Evolutionary conservation across 2,329 filamentous ascomycete genomes (phyloP).

Genomic region (Ophiostoma perfectum): DNA sequence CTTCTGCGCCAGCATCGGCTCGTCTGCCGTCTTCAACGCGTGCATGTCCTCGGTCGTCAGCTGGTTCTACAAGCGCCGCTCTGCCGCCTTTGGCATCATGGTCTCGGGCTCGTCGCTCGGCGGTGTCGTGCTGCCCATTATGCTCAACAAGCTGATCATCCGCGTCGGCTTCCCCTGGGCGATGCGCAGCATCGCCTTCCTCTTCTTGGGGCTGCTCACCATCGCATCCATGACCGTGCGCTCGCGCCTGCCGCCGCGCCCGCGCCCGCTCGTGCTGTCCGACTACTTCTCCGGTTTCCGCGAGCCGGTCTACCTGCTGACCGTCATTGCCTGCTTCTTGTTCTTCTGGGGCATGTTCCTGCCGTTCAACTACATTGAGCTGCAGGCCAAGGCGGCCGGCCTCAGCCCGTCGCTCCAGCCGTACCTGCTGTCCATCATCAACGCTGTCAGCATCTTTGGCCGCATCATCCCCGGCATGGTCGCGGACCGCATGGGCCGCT

Average conservation of each 20-base stretch:
- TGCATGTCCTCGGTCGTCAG: constrained; percentile 36
- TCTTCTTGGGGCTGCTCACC: constrained; percentile 34
- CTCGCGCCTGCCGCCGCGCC: constrained; percentile 34
- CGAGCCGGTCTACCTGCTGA: constrained; percentile 43
- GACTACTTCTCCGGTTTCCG: constrained; percentile 45
- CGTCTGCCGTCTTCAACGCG: constrained; percentile 36
- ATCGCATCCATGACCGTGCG: constrained; percentile 33
- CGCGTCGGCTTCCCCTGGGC: constrained; percentile 41
- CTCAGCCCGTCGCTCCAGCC: constrained; percentile 39
- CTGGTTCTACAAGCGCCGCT: constrained; percentile 46
- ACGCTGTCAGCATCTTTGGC: constrained; percentile 46
- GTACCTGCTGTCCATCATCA: constrained; percentile 54
- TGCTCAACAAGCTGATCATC: constrained; percentile 48
- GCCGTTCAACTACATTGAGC: constrained; percentile 49
- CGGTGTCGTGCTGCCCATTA: constrained; percentile 52
- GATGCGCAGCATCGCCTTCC: constrained; percentile 36
- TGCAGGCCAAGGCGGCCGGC: constrained; percentile 43
- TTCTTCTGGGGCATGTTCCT: constrained; percentile 53
- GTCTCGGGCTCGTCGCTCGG: constrained; percentile 47
- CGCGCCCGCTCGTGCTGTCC: constrained; percentile 39
- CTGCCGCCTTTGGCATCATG: constrained; percentile 44
- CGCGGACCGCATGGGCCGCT: constrained; percentile 39
- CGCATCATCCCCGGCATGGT: constrained; percentile 48
- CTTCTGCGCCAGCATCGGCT: constrained; percentile 33
- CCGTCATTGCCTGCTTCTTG: constrained; percentile 45